Evolutionary conservation across 2,329 filamentous ascomycete species (phyloP), one percentile per base, ranked within the genome.

Genomic region (Cordyceps sp.): DNA sequence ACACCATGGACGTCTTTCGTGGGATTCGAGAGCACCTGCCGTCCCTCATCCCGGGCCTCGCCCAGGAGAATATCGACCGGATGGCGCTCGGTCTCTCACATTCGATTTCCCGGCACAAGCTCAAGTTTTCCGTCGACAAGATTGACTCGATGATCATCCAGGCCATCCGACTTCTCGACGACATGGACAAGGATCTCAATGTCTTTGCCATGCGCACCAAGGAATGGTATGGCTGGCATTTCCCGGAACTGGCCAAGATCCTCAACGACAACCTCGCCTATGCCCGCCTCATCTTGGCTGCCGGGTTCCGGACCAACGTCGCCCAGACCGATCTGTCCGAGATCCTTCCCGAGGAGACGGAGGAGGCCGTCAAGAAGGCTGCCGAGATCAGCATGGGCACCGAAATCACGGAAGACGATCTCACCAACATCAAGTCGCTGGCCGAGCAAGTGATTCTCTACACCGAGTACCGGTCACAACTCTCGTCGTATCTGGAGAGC

Each of bases 221-320:
- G 74, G 90, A 98, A 59, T 98, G 90, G 90, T 98, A 98, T 54
- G 90, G 90, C 49, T 98, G 90, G 90, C 90, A 96, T 61, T 98
- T 96, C 66, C 90, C 90, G 26, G 90, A 98, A 64, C 76, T 98
- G 69, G 86, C 83, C 50, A 88, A 86, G 62, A 93, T 96, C 50
- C 69, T 94, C 45, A 92, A 92, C 57, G 90, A 98, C 68, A 98
- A 98, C 61, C 64, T 93, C 39, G 86, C 86, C 42, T 98, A 93
- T 54, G 77, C 86, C 37, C 78, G 78, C 43, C 77, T 98, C 36
- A 84, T 98, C 36, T 62, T 93, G 31, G 72, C 78, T 42, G 82
- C 93, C 64, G 90, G 90, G 45, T 83, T 92, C 70, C 79, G 90
- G 42, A 74, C 78, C 42, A 85, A 84, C 50, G 79, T 79, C 38